Evolutionary conservation across 164 flowering plant genomes (phyloP).

Genomic region (Berberis vulgaris): DNA sequence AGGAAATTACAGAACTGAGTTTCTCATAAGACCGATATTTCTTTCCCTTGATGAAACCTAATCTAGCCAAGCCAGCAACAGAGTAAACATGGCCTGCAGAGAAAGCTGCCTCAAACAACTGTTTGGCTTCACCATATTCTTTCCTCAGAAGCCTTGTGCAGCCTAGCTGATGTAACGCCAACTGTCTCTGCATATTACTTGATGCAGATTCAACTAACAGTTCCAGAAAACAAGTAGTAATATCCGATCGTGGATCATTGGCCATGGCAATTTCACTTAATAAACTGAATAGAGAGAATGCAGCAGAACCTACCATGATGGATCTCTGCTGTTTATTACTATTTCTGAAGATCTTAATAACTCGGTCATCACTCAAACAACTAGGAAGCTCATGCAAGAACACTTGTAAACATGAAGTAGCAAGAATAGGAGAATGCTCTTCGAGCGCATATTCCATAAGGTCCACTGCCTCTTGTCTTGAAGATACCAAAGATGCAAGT

Average conservation of each 20-base stretch:
- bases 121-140: constrained; percentile 78
- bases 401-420: constrained; percentile 90
- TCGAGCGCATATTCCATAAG: constrained; percentile 79
- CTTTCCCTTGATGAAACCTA: constrained; percentile 44
- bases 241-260: constrained; percentile 56
- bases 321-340: constrained; percentile 40
- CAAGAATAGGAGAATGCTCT: constrained; percentile 64
- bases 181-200: constrained; percentile 47
- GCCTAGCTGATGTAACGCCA: constrained; percentile 81
- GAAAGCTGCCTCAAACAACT: constrained; percentile 61
- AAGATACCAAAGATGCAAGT: constrained; percentile 65
- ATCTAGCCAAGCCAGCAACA: constrained; percentile 67
- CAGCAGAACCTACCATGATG: constrained; percentile 70
- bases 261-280: constrained; percentile 76
- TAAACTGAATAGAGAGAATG: constrained; percentile 73
- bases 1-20: constrained; percentile 64
- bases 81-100: constrained; percentile 80
- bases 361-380: constrained; percentile 56
- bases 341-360: constrained; percentile 47
- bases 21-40: constrained; percentile 52
- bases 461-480: constrained; percentile 71
- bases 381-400: constrained; percentile 75
- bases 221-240: constrained; percentile 50
- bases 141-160: constrained; percentile 74
- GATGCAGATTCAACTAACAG: constrained; percentile 55